A percentile compares a stretch with the other conserved stretches of the same genome.
phyloP scores from a whole-genome alignment of 2,329 filamentous ascomycete species.

The Pleomassaria siparia region DNA sequence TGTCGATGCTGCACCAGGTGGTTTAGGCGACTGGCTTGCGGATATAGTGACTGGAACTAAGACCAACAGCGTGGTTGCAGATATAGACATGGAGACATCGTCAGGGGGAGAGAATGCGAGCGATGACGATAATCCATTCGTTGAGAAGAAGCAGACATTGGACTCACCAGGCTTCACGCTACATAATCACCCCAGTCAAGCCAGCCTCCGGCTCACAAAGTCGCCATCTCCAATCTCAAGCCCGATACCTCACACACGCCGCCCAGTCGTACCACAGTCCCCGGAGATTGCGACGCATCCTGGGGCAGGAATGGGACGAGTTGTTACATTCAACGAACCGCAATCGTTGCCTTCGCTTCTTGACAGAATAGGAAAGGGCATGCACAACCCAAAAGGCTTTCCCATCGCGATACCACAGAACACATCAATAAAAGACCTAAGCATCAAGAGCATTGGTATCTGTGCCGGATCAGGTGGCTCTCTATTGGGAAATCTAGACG shows the following conservation, averaged over 20 bases:
- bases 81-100: slow-evolving; percentile 10
- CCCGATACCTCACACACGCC: slow-evolving; percentile 50
- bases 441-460: slow-evolving; percentile 73
- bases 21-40: slow-evolving; percentile 92
- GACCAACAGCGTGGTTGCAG: slow-evolving; percentile 1
- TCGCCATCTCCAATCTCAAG: slow-evolving; percentile 13
- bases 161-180: slow-evolving; percentile 48
- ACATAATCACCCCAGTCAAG: slow-evolving; percentile 53
- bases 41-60: slow-evolving; percentile 71
- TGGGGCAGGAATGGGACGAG: slow-evolving; percentile 62
- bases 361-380: slow-evolving; percentile 59
- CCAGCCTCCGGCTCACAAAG: slow-evolving; percentile 38
- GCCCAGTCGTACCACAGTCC: slow-evolving; percentile 55
- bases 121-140: slow-evolving; percentile 41
- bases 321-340: slow-evolving; percentile 57
- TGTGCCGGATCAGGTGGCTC: slow-evolving; percentile 87
- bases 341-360: slow-evolving; percentile 62
- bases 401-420: slow-evolving; percentile 66
- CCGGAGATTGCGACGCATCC: slow-evolving; percentile 41
- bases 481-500: slow-evolving; percentile 68
- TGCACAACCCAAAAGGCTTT: slow-evolving; percentile 68
- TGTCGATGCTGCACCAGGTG: slow-evolving; percentile 80
- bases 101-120: slow-evolving; percentile 13
- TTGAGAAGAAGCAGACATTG: slow-evolving; percentile 40
- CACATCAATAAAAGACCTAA: slow-evolving; percentile 54